phyloP scores from a whole-genome alignment of 495 filamentous ascomycete genomes.

The Aspergillus funiculosus region DNA sequence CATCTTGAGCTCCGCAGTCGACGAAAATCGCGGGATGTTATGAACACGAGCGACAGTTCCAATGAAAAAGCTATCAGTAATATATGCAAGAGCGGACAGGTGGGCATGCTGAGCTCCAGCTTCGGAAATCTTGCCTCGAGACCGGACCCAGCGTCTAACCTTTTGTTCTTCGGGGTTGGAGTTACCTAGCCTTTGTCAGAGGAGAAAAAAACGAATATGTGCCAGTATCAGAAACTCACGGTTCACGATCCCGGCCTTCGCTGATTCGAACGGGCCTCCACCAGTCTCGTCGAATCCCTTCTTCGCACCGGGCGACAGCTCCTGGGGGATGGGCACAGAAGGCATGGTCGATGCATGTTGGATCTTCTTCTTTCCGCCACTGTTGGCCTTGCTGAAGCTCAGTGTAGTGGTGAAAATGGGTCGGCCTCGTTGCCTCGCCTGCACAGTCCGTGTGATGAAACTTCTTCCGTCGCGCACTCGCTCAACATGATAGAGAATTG shows the following conservation, averaged over 20 bases:
- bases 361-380: constrained; percentile 55
- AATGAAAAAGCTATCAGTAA: constrained; percentile 88
- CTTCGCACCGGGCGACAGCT: constrained; percentile 17
- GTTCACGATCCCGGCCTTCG: constrained; percentile 39
- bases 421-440: constrained; percentile 82
- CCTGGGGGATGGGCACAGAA: constrained; percentile 24
- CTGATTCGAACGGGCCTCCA: constrained; percentile 39
- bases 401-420: constrained; percentile 93
- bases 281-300: constrained; percentile 27
- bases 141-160: constrained; percentile 72
- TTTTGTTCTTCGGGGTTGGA: constrained; percentile 58
- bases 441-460: constrained; percentile 90
- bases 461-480: constrained; percentile 83
- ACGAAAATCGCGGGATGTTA: constrained; percentile 58
- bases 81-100: constrained; percentile 82
- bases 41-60: constrained; percentile 78
- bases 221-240: constrained; percentile 25
- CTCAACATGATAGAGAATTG: constrained; percentile 90
- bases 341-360: constrained; percentile 38
- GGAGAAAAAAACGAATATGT: background rate
- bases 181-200: constrained; percentile 23
- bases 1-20: constrained; percentile 32
- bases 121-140: constrained; percentile 64
- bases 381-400: constrained; percentile 72
- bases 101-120: constrained; percentile 74